Evolutionary conservation across 2,329 filamentous ascomycete species (phyloP), one percentile per base, ranked within the genome.

Genomic region (Cryphonectria parasitica): DNA sequence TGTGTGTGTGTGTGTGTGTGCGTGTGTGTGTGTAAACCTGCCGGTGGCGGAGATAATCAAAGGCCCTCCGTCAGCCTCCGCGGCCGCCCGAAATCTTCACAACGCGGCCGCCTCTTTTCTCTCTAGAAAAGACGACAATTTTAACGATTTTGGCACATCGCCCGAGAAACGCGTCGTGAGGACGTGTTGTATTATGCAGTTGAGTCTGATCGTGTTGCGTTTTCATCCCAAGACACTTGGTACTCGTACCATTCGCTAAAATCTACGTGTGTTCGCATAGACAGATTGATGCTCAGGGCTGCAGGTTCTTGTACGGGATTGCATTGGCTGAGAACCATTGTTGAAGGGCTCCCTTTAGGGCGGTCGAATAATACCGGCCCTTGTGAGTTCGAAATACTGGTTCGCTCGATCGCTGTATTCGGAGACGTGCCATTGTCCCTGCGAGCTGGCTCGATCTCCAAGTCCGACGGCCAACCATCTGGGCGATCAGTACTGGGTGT

Each of bases 381-480:
- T 36, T 49, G 15, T 54, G 52, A 31, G n/a, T 67, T 67, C 70
- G 54, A 61, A 17, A 25, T 8, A 36, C 52, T 66, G 64, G 22
- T 43, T 66, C 28, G 39, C 36, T 67, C 49, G 64, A 64, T 45
- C 49, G 28, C 62, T 58, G 25, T 56, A 34, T 52, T 41, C 25
- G 49, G 62, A 34, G 43, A 36, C 58, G 67, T 61, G 52, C 25
- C 34, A 8, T 28, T 13, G 19, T 25, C 39, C 25, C 62, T 56
- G 54, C 56, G 56, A 49, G 58, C 64, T 58, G 63, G 71, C 56
- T 58, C 64, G 63, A 63, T 66, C 56, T 66, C 58, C 66, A n/a
- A n/a, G 58, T 41, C 68, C 71, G 43, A 41, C 36, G 58, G 63
- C 69, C 71, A 72, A 69, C 69, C 58, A 71, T 65, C 66, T 45